These are phyloP conservation scores for Corymbia maculata DNA, from an alignment of 345 rosid species.

Conservation along the genomic window DNA sequence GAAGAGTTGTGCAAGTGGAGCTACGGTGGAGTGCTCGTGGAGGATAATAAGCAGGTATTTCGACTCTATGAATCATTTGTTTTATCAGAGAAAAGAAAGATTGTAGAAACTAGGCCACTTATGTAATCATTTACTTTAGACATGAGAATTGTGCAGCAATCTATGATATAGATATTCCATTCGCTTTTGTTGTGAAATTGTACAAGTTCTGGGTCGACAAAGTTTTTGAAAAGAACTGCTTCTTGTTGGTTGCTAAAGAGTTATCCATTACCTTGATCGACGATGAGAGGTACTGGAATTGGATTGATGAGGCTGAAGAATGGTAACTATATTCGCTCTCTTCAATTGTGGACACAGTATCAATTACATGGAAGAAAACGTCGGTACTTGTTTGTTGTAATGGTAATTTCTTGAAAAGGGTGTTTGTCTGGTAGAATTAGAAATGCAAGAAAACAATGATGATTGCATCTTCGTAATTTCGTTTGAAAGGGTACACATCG, in stretches of 20 bases:
- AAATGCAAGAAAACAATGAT: neutral
- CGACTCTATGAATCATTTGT: too few relatives aligned
- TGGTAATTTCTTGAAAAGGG: neutral
- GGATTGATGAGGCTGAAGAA: neutral
- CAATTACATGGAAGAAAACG: neutral
- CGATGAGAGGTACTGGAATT: accelerated
- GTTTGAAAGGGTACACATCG: neutral
- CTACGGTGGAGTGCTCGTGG: neutral
- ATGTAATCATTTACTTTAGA: neutral
- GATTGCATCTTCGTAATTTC: neutral
- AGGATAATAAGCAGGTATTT: neutral
- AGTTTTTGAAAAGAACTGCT: neutral
- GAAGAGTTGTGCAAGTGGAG: neutral
- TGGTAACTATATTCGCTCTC: neutral
- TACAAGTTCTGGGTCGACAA: neutral
- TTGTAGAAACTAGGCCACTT: too few relatives aligned
- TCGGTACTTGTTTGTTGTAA: neutral
- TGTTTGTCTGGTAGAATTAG: neutral
- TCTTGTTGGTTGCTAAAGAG: neutral
- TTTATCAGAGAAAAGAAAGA: too few relatives aligned
- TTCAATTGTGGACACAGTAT: neutral
- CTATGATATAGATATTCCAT: neutral
- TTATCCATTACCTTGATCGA: neutral
- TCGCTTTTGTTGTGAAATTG: neutral
- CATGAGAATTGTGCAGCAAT: neutral